Base-by-base conservation (phyloP, 306 rosid genomes). In the Rosa persica region DNA sequence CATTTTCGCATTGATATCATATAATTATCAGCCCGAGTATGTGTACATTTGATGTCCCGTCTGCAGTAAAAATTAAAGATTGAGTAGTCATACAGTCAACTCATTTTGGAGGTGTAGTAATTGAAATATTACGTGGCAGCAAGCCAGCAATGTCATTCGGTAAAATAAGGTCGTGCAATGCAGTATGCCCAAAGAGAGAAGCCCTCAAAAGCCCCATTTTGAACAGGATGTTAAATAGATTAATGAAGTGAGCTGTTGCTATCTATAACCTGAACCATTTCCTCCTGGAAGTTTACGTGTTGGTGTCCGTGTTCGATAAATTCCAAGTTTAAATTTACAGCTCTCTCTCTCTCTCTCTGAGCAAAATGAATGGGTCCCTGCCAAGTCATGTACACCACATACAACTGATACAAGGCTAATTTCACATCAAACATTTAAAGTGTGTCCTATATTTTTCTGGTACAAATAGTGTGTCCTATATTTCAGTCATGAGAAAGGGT, bases 231-330 rank as follows among this genome's bases (percentile, higher is more conserved):
- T 67, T 16, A 36, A 40, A 39, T 9, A 39, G 34, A 67, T 67
- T 20, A 8, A 48, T 30, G 42, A 49, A 48, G 40, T 52, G 39
- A 39, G 66, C 49, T 54, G 22, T 74, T 60, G 57, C 78, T 74
- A 42, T 74, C 69, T 5, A 40, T 8, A 20, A 8, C 19, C 42
- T 23, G 52, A 48, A 42, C 47, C 25, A 43, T 25, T 73, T 58
- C 69, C 69, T 74, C 54, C 3, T 40, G 77, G 67, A 74, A 40
- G 78, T 58, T 43, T 55, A 57, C 25, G 69, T 16, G 69, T 74
- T 43, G 68, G 46, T 25, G 40, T 40, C 42, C 25, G 16, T 20
- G 40, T 40, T 34, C 57, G 5, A 27, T 4, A 17, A 12, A 44
- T 69, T 43, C 39, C 55, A 44, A 43, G 36, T 69, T 69, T 27